Percentiles rank a stretch among this genome's conserved stretches.
These are phyloP conservation scores for Akebia trifoliata DNA, from an alignment of 164 flowering plant genomes.

Conservation along the genomic window DNA sequence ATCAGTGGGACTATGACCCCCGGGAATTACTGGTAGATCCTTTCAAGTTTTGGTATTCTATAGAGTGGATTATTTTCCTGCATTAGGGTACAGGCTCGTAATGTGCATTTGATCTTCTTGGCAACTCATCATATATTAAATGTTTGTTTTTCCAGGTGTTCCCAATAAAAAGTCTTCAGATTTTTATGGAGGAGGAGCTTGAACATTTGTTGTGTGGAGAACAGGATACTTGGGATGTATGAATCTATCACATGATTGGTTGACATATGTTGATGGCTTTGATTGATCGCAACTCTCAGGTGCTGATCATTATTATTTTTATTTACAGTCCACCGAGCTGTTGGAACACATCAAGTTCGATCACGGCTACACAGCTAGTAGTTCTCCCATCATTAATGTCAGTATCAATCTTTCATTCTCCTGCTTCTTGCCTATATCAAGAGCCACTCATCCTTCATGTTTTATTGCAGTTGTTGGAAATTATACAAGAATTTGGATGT, in stretches of 20 bases:
- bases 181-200: conserved; percentile 79
- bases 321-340: conserved; percentile 52
- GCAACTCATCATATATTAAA: not conserved
- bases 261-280: not conserved
- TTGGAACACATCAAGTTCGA: conserved; percentile 84
- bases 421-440: not conserved
- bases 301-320: conserved; percentile 1
- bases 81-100: not conserved
- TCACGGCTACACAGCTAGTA: conserved; percentile 95
- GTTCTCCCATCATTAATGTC: conserved; percentile 72
- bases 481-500: conserved; percentile 56
- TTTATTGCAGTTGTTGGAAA: conserved; percentile 63
- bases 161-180: conserved; percentile 57
- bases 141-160: conserved; percentile 55
- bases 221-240: conserved; percentile 63
- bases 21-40: too few species aligned
- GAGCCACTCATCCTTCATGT: not conserved
- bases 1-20: too few species aligned
- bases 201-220: conserved; percentile 89
- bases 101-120: not conserved
- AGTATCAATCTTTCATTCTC: conserved; percentile 18
- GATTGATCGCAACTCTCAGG: not conserved
- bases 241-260: conserved; percentile 19
- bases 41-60: too few species aligned
- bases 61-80: too few species aligned